phyloP scores from a whole-genome alignment of 176 grass and related monocot species.

The Phyllostachys edulis region DNA sequence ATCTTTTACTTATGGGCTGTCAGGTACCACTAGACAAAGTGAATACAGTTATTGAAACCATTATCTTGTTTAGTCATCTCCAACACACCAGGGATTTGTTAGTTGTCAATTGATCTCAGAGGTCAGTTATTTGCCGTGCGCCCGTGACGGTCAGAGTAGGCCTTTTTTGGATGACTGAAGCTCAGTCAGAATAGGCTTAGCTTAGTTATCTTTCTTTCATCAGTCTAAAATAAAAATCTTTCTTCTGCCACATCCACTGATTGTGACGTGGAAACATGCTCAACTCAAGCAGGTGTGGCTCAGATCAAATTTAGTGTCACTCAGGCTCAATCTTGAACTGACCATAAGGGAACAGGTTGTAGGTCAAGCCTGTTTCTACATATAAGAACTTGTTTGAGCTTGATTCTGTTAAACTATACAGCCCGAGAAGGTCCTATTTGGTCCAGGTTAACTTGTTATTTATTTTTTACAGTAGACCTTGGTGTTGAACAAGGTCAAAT shows the following conservation, averaged over 20 bases:
- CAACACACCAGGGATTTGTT: conserved; percentile 19
- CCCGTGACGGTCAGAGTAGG: neutral
- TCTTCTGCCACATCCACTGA: neutral
- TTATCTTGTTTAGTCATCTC: neutral
- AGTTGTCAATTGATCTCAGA: neutral
- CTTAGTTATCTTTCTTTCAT: conserved; percentile 3
- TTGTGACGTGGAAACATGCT: neutral
- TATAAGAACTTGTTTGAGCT: neutral
- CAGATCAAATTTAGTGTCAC: neutral
- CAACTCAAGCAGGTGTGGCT: neutral
- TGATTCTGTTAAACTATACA: neutral
- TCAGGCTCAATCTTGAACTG: neutral
- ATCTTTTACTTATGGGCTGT: neutral
- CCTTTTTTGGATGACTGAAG: neutral
- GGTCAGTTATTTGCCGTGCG: neutral
- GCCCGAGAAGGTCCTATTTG: neutral
- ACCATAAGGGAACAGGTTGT: neutral
- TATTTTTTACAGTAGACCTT: neutral
- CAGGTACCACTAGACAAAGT: neutral
- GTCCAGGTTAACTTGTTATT: conserved; percentile 9
- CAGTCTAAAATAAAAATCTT: neutral
- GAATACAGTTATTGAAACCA: conserved; percentile 10
- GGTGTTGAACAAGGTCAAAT: neutral
- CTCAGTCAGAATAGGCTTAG: conserved; percentile 9
- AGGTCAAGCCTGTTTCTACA: neutral